Evolutionary conservation across 768 basidiomycete genomes (phyloP).

Genomic region (Lentinula sp.): DNA sequence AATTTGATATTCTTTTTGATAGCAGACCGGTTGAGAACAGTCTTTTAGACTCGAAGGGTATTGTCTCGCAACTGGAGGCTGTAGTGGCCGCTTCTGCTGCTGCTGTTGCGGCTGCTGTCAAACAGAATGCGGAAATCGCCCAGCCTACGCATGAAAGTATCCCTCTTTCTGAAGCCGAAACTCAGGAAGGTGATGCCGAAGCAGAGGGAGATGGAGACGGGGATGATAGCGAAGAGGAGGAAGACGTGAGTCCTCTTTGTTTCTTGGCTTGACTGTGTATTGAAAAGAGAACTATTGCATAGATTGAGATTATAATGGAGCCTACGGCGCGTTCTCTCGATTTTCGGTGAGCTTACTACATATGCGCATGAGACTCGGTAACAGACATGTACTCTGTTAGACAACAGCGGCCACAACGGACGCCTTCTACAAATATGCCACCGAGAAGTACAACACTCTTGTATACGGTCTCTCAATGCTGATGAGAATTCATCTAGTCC

Average conservation of each 20-base stretch:
- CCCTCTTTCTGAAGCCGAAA: slow-evolving; percentile 43
- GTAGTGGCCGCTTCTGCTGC: slow-evolving; percentile 15
- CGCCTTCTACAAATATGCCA: slow-evolving; percentile 21
- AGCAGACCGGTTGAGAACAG: slow-evolving; percentile 8
- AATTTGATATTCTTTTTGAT: slow-evolving; percentile 10
- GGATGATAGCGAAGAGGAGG: slow-evolving; percentile 36
- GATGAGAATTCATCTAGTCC: slow-evolving; percentile 21
- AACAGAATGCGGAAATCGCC: slow-evolving; percentile 34
- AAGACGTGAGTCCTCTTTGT: slow-evolving; percentile 25
- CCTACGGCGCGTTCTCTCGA: slow-evolving; percentile 65
- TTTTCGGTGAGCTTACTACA: slow-evolving; percentile 46
- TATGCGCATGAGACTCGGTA: slow-evolving; percentile 19
- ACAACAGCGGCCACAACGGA: slow-evolving; percentile 5
- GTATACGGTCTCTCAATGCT: background rate
- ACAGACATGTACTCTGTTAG: slow-evolving; percentile 22
- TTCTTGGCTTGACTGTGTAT: background rate
- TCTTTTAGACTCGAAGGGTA: slow-evolving; percentile 4
- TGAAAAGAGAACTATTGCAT: slow-evolving; percentile 23
- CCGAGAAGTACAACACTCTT: slow-evolving; percentile 20
- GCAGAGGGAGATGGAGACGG: slow-evolving; percentile 30
- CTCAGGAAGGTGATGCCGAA: slow-evolving; percentile 31
- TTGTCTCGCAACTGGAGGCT: slow-evolving; percentile 19
- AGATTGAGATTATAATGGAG: slow-evolving; percentile 92
- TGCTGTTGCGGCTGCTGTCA: slow-evolving; percentile 20
- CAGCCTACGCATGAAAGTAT: slow-evolving; percentile 43